Conservation (phyloP, 108 stramenopile genomes). For the Cyclotella atomus region DNA sequence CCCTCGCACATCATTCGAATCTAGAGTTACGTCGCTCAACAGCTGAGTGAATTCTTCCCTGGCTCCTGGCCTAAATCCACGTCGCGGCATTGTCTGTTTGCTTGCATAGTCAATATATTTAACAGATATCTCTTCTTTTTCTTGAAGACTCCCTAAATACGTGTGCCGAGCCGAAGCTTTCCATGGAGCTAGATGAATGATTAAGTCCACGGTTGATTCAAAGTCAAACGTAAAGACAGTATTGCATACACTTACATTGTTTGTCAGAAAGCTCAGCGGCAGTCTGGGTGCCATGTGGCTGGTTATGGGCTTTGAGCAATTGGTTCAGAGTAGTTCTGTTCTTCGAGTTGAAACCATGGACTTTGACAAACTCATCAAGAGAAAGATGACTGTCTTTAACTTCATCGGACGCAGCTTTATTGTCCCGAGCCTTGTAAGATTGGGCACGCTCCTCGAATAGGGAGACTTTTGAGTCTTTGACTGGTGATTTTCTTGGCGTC, state of each 20-base stretch:
- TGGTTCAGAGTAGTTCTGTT: conserved; percentile 38
- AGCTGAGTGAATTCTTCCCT: conserved; percentile 64
- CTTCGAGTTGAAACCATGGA: conserved; percentile 45
- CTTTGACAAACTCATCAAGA: conserved; percentile 38
- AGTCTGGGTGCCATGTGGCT: background rate
- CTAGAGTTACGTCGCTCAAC: conserved; percentile 66
- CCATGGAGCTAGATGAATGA: background rate
- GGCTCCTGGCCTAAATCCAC: conserved; percentile 29
- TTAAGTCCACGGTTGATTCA: background rate
- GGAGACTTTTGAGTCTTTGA: conserved; percentile 25
- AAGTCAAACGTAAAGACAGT: background rate
- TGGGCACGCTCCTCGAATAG: conserved; percentile 50
- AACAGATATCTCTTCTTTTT: conserved; percentile 21
- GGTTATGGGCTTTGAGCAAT: conserved; percentile 36
- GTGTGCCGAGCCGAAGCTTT: conserved; percentile 4
- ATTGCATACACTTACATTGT: background rate
- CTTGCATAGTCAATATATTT: conserved; percentile 54
- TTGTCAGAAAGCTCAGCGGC: conserved; percentile 8
- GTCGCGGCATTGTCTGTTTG: conserved; percentile 27
- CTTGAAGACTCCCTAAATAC: conserved; percentile 45
- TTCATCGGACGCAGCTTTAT: conserved; percentile 13
- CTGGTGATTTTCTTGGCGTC: conserved; percentile 23
- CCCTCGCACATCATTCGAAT: conserved; percentile 80
- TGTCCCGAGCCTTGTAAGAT: conserved; percentile 21
- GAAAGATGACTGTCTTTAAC: conserved; percentile 10